Evolutionary conservation across 371 early-diverging fungal species (phyloP), one percentile per base, ranked within the genome.

Genomic region (Quaeritorhiza haematococci): DNA sequence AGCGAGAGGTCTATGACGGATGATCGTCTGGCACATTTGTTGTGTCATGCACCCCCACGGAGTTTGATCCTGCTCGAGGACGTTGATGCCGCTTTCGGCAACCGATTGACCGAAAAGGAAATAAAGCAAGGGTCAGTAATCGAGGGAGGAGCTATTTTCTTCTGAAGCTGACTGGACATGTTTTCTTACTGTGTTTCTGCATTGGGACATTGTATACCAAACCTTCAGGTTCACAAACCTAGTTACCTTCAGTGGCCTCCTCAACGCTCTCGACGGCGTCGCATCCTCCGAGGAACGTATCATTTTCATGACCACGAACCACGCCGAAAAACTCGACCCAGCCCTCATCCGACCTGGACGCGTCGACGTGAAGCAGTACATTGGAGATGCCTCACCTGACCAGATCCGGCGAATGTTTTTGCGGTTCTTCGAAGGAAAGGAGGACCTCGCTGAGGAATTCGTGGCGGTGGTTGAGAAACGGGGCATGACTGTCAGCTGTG

Each of bases 271-370:
- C 45, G 99, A 99, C 62, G 99, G 99, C 21, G 98, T 99, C 32
- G 94, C 95, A 6, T 92, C 97, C 3, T 85, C 96, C 42, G 98
- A 98, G 70, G 99, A 98, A 61, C 84, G 98, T 33, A 87, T 98
- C 45, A 87, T 97, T 27, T 92, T 98, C 65, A 96, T 99, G 93
- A 99, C 99, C 10, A 99, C 99, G 8, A 99, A 99, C 71, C 96
- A 96, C 65, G 82, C 96, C 27, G 96, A 96, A 28, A 80, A 80
- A 3, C 82, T 99, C 41, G 99, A 99, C 70, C 90, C 93, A 2
- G 99, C 99, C 0, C 76, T 99, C 41, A 88, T 99, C 55, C 82
- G 99, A 32, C 99, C 99, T 2, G 99, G 99, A 1, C 83, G 99
- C 41, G 95, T 99, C 8, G 99, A 99, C 62, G 54, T 94, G 56